Percentiles rank a stretch among this genome's conserved stretches.
Evolutionary conservation across 805 yeast genomes (phyloP).

Genomic region (Nakazawaea populi): DNA sequence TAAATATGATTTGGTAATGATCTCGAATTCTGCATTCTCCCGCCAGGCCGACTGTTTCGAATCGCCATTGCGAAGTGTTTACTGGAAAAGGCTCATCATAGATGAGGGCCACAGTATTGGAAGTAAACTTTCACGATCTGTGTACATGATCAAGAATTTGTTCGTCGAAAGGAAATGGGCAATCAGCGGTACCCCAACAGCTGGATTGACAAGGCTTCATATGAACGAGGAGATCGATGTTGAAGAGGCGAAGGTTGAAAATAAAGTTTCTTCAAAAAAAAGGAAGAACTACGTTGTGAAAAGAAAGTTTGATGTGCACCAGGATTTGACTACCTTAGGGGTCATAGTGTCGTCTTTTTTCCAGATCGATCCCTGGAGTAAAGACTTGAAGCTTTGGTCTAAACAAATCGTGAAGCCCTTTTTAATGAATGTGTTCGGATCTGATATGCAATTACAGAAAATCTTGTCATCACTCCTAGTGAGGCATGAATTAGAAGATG

Average conservation of each 20-base stretch:
- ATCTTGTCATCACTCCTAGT: conserved; percentile 45
- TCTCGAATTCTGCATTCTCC: conserved; percentile 42
- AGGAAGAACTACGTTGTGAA: conserved; percentile 37
- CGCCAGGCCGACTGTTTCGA: conserved; percentile 28
- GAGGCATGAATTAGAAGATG: conserved; percentile 49
- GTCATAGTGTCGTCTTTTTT: conserved; percentile 45
- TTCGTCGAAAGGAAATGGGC: conserved; percentile 64
- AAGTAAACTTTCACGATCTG: conserved; percentile 44
- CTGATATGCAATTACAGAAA: conserved; percentile 33
- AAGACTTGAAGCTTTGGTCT: conserved; percentile 42
- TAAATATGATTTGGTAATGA: conserved; percentile 45
- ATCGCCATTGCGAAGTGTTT: conserved; percentile 35
- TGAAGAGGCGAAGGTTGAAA: background rate
- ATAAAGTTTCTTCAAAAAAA: background rate
- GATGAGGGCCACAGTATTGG: conserved; percentile 72
- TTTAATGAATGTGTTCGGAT: conserved; percentile 29
- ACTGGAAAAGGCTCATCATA: conserved; percentile 67
- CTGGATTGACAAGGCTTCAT: conserved; percentile 57
- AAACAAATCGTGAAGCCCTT: conserved; percentile 43
- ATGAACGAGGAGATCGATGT: conserved; percentile 30
- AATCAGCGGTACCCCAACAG: conserved; percentile 72
- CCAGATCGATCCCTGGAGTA: conserved; percentile 51
- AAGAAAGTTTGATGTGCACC: conserved; percentile 42
- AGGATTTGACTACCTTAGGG: conserved; percentile 52
- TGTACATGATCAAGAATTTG: conserved; percentile 40